These are phyloP conservation scores for Ceratocystis smalleyi DNA, from an alignment of 2,329 filamentous ascomycete genomes.

Conservation along the genomic window DNA sequence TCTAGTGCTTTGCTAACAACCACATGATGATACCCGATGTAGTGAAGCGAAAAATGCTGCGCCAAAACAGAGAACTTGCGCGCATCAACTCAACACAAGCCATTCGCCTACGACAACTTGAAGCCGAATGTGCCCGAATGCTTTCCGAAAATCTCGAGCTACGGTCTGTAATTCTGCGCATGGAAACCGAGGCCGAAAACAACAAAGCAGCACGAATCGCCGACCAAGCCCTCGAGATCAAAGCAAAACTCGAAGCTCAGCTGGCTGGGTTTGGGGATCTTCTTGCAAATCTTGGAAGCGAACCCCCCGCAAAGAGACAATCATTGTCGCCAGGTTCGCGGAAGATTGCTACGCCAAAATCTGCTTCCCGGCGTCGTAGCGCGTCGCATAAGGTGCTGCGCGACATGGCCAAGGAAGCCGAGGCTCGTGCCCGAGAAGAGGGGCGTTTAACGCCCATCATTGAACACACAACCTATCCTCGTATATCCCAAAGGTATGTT, in stretches of 20 bases:
- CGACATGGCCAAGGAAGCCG: constrained; percentile 39
- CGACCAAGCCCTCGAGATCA: constrained; percentile 54
- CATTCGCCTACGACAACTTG: constrained; percentile 58
- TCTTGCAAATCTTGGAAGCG: constrained; percentile 48
- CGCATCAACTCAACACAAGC: constrained; percentile 64
- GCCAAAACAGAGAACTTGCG: constrained; percentile 73
- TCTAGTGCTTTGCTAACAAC: not conserved
- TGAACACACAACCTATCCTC: constrained; percentile 53
- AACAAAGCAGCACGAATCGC: constrained; percentile 43
- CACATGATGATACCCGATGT: constrained; percentile 17
- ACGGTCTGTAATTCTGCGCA: constrained; percentile 50
- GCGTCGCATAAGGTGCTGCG: constrained; percentile 42
- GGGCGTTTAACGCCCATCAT: constrained; percentile 49
- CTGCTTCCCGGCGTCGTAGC: constrained; percentile 31
- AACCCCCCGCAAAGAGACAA: constrained; percentile 39
- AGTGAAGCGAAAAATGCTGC: constrained; percentile 67
- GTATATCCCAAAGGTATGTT: constrained; percentile 52
- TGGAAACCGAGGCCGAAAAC: constrained; percentile 52
- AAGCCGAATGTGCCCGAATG: constrained; percentile 58
- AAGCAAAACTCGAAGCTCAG: constrained; percentile 54
- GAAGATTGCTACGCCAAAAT: constrained; percentile 28
- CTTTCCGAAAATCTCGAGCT: constrained; percentile 67
- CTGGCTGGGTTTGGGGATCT: constrained; percentile 53
- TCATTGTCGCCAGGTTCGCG: constrained; percentile 25
- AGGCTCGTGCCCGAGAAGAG: constrained; percentile 35